phyloP scores from a whole-genome alignment of 371 early-diverging fungal genomes.

The Actinomortierella ambigua region DNA sequence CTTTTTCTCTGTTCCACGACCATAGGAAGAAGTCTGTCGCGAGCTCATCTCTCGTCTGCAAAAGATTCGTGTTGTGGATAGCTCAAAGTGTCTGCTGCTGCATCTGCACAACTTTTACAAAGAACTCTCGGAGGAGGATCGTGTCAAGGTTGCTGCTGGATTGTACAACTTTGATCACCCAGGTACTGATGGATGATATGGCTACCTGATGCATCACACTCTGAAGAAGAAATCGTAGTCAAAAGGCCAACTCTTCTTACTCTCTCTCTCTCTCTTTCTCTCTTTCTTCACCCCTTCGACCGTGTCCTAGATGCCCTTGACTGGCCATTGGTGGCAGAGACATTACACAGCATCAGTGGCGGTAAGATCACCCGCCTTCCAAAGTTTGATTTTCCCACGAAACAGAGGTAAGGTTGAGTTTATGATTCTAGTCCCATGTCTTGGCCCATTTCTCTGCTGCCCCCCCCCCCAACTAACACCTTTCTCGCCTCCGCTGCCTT shows the following conservation, averaged over 20 bases:
- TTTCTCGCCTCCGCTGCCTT: not conserved
- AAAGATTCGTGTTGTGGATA: conserved; percentile 36
- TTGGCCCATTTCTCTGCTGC: not conserved
- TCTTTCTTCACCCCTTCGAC: not conserved
- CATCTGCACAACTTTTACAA: conserved; percentile 65
- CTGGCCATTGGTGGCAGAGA: conserved; percentile 32
- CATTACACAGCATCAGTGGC: conserved; percentile 27
- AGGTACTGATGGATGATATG: too few relatives aligned
- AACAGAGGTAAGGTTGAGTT: conserved; percentile 19
- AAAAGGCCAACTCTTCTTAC: conserved; percentile 48
- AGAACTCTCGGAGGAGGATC: conserved; percentile 53
- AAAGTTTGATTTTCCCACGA: conserved; percentile 39
- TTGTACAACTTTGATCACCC: conserved; percentile 71
- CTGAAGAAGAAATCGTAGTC: too few relatives aligned
- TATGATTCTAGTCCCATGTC: not conserved
- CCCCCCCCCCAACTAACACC: not conserved
- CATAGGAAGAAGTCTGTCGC: conserved; percentile 34
- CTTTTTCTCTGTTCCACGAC: too few relatives aligned
- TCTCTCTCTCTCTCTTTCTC: too few relatives aligned
- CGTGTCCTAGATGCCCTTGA: conserved; percentile 27
- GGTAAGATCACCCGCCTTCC: conserved; percentile 23
- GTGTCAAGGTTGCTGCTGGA: conserved; percentile 47
- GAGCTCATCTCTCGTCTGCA: conserved; percentile 34
- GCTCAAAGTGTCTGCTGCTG: conserved; percentile 38
- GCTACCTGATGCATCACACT: too few relatives aligned